Evolutionary conservation across 306 rosid genomes (phyloP).

Genomic region (Albizia julibrissin): DNA sequence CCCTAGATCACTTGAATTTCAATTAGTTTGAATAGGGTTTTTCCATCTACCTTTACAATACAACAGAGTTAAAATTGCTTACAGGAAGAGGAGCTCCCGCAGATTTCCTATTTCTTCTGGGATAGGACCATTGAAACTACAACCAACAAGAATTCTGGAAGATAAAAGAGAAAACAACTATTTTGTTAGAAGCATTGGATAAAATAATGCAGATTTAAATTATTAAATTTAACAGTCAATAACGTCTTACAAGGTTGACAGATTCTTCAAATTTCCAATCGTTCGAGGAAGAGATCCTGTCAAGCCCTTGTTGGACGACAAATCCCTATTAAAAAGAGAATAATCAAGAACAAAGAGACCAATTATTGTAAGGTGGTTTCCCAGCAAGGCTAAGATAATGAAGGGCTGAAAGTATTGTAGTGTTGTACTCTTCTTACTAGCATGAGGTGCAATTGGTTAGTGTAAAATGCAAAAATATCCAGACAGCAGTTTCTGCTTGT

Average conservation of each 20-base stretch:
- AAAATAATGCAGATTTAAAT: not conserved
- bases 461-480: not conserved
- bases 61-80: slow-evolving; percentile 26
- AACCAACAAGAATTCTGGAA: slow-evolving; percentile 61
- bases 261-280: slow-evolving; percentile 44
- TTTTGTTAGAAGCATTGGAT: slow-evolving; percentile 23
- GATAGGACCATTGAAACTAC: slow-evolving; percentile 59
- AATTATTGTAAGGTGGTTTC: not conserved
- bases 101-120: slow-evolving; percentile 59
- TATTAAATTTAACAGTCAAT: slow-evolving; percentile 12
- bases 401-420: not conserved
- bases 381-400: not conserved
- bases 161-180: slow-evolving; percentile 19
- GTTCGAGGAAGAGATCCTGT: slow-evolving; percentile 44
- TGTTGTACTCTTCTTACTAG: not conserved
- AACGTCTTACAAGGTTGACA: slow-evolving; percentile 41
- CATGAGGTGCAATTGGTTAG: not conserved
- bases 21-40: not conserved
- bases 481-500: not conserved
- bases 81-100: slow-evolving; percentile 49
- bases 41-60: slow-evolving; percentile 2
- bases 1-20: slow-evolving; percentile 11
- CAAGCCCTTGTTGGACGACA: slow-evolving; percentile 51
- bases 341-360: slow-evolving; percentile 15
- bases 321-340: slow-evolving; percentile 44